Conservation (phyloP, 805 yeast genomes). For the Saccharomyces mikatae region DNA sequence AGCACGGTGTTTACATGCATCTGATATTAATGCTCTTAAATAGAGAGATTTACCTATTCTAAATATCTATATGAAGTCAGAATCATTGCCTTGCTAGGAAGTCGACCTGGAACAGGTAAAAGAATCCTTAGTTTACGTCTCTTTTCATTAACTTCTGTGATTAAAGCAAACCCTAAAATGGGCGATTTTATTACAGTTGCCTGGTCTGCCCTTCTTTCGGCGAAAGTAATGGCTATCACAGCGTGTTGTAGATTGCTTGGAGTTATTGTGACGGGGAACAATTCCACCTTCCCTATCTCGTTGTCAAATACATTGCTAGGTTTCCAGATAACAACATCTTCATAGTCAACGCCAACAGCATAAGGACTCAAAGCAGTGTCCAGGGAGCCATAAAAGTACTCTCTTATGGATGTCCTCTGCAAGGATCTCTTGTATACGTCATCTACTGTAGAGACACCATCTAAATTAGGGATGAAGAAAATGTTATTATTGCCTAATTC, state of each 20-base stretch:
- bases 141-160: conserved; percentile 62
- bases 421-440: conserved; percentile 57
- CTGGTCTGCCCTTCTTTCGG: conserved; percentile 39
- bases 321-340: conserved; percentile 53
- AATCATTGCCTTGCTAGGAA: conserved; percentile 68
- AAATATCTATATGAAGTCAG: conserved; percentile 74
- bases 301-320: conserved; percentile 32
- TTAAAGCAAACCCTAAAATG: conserved; percentile 72
- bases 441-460: conserved; percentile 71
- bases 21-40: background rate
- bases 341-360: conserved; percentile 64
- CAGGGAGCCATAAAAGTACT: conserved; percentile 80
- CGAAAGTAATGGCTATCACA: conserved; percentile 56
- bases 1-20: background rate
- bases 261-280: conserved; percentile 37
- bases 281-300: conserved; percentile 22
- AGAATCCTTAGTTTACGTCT: conserved; percentile 61
- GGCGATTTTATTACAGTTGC: conserved; percentile 46
- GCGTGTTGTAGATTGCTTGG: conserved; percentile 63
- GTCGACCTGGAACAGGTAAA: conserved; percentile 79
- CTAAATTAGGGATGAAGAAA: conserved; percentile 59
- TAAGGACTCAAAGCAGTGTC: conserved; percentile 71
- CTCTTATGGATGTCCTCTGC: conserved; percentile 72
- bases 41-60: conserved; percentile 40
- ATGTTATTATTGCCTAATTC: conserved; percentile 12